These are phyloP conservation scores for Thecamonas trahens DNA, from an alignment of 78 protist genomes.

Conservation along the genomic window DNA sequence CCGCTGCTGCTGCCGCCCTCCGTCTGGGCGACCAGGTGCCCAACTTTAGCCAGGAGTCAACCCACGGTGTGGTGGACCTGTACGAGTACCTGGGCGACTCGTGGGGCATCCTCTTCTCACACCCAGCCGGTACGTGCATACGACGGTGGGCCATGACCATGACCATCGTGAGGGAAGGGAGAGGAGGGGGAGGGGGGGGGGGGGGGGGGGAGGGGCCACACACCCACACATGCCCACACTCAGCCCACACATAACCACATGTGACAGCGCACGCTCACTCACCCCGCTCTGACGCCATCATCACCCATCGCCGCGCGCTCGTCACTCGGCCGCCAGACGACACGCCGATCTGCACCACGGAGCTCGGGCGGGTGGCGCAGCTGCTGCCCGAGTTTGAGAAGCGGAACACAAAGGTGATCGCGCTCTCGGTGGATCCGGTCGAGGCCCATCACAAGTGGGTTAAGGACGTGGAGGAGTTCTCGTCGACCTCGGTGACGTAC, in stretches of 20 bases:
- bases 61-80: slow-evolving; percentile 40
- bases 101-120: slow-evolving; percentile 62
- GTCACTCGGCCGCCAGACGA: slow-evolving; percentile 1
- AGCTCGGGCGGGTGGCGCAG: slow-evolving; percentile 65
- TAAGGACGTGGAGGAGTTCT: slow-evolving; percentile 44
- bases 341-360: slow-evolving; percentile 80
- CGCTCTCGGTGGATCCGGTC: slow-evolving; percentile 42
- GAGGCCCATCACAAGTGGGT: slow-evolving; percentile 60
- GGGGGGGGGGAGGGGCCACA: no score
- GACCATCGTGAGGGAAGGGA: no score
- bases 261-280: not conserved
- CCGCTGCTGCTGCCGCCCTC: not conserved
- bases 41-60: slow-evolving; percentile 41
- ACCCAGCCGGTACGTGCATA: slow-evolving; percentile 63
- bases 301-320: not conserved
- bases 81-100: slow-evolving; percentile 39
- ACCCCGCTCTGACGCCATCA: not conserved
- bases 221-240: no score
- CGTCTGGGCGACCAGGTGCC: slow-evolving; percentile 21
- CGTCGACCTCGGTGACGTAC: slow-evolving; percentile 2
- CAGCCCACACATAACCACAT: not conserved
- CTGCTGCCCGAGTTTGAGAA: slow-evolving; percentile 25
- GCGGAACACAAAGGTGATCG: slow-evolving; percentile 55
- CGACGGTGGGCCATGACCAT: not conserved
- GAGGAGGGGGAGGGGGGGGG: no score